Evolutionary conservation across 352 stramenopile species (phyloP), one percentile per base, ranked within the genome.

Genomic region (Phytophthora macrochlamydospora): DNA sequence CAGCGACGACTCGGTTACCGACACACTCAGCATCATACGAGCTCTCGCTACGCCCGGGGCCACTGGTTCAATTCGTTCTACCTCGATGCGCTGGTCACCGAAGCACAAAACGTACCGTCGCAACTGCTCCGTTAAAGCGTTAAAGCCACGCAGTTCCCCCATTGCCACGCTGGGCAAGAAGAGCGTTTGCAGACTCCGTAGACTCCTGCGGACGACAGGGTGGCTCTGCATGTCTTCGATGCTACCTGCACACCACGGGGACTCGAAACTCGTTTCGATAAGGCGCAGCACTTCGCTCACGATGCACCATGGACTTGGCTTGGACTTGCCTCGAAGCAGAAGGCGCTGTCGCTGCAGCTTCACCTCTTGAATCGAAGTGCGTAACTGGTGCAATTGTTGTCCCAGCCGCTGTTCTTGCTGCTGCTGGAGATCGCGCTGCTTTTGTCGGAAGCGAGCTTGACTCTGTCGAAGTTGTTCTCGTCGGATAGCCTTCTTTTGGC

Each of bases 381-480:
- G 55, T 4, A 65, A 29, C 13, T 37, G 43, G 4, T 73, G 52
- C 8, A 69, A 35, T 11, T 0, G 8, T 14, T 51, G 35, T 5
- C 59, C 42, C 9, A 65, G 38, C 2, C 51, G 32, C 4, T 32
- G 32, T 33, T 62, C 11, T 0, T 29, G 29, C 13, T 49, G 43
- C 43, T 29, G 8, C 14, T 49, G 24, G 2, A 29, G 31, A 11
- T 32, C 30, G 4, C 54, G 59, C 24, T 65, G 42, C 56, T 52
- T 64, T 13, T 59, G 49, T 7, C 59, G 65, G 31, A 65, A 73
- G n/a, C 65, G 65, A 3, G 65, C 59, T 35, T 73, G 65, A 50
- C 67, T 73, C 43, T 13, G 32, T 4, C 59, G 65, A 35, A 61
- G 63, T 28, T 73, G 59, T 7, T 69, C 62, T 2, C 55, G 62